A percentile compares a stretch with the other conserved stretches of the same genome.
phyloP scores from a whole-genome alignment of 306 rosid genomes.

The Argentina anserina region DNA sequence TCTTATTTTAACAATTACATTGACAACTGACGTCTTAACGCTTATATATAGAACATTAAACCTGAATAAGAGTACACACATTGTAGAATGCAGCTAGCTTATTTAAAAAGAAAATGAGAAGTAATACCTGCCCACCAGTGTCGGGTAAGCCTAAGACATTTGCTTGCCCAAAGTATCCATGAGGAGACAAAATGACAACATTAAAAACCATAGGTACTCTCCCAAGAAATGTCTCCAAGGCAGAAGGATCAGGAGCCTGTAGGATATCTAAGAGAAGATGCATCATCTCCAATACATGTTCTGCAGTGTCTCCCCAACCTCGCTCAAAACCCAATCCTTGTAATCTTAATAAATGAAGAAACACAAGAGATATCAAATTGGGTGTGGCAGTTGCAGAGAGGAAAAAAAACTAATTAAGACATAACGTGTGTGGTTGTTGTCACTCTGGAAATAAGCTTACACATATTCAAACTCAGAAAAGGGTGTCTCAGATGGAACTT shows the following conservation, averaged over 20 bases:
- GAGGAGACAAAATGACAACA: slow-evolving; percentile 79
- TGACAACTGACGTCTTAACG: not conserved
- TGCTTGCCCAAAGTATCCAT: slow-evolving; percentile 87
- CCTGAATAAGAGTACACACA: not conserved
- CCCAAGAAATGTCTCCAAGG: slow-evolving; percentile 78
- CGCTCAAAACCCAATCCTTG: slow-evolving; percentile 91
- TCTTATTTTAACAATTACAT: not conserved
- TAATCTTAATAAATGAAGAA: slow-evolving; percentile 42
- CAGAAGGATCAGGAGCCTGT: slow-evolving; percentile 93
- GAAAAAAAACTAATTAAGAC: not conserved
- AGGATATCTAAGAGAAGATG: slow-evolving; percentile 80
- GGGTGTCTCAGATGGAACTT: slow-evolving; percentile 48
- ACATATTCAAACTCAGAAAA: slow-evolving; percentile 70
- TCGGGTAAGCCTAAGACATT: slow-evolving; percentile 90
- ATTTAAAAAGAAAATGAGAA: not conserved
- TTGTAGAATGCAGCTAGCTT: not conserved
- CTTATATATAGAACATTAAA: not conserved
- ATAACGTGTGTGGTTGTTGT: not conserved
- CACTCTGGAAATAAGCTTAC: slow-evolving; percentile 36
- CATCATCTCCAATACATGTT: slow-evolving; percentile 61
- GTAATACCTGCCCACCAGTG: slow-evolving; percentile 95
- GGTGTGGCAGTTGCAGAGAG: not conserved
- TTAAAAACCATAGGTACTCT: slow-evolving; percentile 79
- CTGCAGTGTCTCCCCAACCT: slow-evolving; percentile 92
- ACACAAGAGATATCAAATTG: not conserved